phyloP scores from a whole-genome alignment of 306 rosid species.

The Phaseolus lunatus region DNA sequence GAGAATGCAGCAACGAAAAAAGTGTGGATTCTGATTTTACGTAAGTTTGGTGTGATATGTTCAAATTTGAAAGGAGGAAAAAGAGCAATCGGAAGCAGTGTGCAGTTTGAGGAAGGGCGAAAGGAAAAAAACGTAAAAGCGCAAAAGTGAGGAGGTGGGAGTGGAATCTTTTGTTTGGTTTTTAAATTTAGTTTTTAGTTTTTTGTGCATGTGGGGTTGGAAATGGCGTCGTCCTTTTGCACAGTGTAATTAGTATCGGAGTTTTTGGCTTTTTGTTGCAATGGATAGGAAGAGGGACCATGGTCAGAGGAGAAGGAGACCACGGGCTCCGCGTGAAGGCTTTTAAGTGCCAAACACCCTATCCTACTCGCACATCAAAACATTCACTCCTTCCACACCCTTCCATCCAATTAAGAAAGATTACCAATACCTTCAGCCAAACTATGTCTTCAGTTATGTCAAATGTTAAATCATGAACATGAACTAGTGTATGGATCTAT shows the following conservation, averaged over 20 bases:
- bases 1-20: conserved; percentile 23
- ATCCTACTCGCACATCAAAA: too few relatives aligned
- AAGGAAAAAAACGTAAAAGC: conserved; percentile 37
- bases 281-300: conserved; percentile 40
- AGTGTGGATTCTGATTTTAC: background rate
- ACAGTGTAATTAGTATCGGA: conserved; percentile 11
- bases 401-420: too few relatives aligned
- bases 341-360: background rate
- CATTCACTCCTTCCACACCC: too few relatives aligned
- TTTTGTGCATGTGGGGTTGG: conserved; percentile 42
- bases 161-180: conserved; percentile 44
- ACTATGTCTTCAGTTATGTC: too few relatives aligned
- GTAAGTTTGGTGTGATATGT: background rate
- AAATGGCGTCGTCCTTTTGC: conserved; percentile 43
- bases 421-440: too few relatives aligned
- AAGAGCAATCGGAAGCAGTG: conserved; percentile 32
- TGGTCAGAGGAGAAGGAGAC: conserved; percentile 8
- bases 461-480: too few relatives aligned
- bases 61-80: conserved; percentile 48
- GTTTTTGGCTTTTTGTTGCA: background rate
- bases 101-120: background rate
- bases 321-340: conserved; percentile 46
- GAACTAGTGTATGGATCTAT: too few relatives aligned
- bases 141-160: conserved; percentile 41
- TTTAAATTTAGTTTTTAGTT: background rate